phyloP scores from a whole-genome alignment of 371 early-diverging fungal species.

The Mucor sp. region DNA sequence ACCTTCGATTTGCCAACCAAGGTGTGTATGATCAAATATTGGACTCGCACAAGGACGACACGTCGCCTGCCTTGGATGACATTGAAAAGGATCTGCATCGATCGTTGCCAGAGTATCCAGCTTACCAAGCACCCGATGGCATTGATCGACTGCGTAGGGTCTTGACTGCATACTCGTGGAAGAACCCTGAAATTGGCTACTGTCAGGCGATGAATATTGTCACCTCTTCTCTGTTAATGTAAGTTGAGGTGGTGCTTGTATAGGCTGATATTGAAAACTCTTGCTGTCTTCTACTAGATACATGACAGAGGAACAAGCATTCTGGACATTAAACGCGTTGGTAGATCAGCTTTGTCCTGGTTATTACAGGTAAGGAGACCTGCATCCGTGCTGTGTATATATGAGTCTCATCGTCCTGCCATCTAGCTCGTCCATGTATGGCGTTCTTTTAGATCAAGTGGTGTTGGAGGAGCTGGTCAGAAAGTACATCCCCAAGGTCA shows the following conservation, averaged over 20 bases:
- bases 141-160: slow-evolving; percentile 91
- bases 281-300: slow-evolving; percentile 46
- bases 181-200: slow-evolving; percentile 93
- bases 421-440: slow-evolving; percentile 93
- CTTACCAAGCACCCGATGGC: slow-evolving; percentile 90
- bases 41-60: slow-evolving; percentile 62
- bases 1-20: slow-evolving; percentile 79
- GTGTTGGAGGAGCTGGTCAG: slow-evolving; percentile 89
- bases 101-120: slow-evolving; percentile 93
- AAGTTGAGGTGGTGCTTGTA: slow-evolving; percentile 8
- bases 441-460: slow-evolving; percentile 93
- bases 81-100: slow-evolving; percentile 97
- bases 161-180: slow-evolving; percentile 84
- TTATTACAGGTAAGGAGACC: slow-evolving; percentile 78
- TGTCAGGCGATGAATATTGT: slow-evolving; percentile 99
- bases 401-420: too few relatives aligned
- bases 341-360: slow-evolving; percentile 91
- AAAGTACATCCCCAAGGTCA: slow-evolving; percentile 73
- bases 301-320: slow-evolving; percentile 95
- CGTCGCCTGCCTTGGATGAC: slow-evolving; percentile 83
- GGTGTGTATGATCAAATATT: slow-evolving; percentile 81
- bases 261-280: not conserved
- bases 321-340: slow-evolving; percentile 89
- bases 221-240: slow-evolving; percentile 89
- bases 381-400: not conserved